Evolutionary conservation across 106 monocot species (phyloP).

Genomic region (Ottelia alismoides): DNA sequence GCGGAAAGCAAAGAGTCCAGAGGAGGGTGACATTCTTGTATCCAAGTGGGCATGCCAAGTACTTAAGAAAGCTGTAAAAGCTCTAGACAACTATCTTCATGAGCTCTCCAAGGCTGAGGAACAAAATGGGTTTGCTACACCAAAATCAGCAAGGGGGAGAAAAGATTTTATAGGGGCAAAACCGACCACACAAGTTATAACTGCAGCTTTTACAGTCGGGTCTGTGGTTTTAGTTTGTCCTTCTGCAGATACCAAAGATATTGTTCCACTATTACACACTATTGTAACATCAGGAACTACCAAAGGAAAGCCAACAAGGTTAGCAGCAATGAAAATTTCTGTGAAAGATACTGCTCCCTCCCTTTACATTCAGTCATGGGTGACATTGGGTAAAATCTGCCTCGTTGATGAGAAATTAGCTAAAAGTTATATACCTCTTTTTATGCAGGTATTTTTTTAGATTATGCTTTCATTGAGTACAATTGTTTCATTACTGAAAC

Average conservation of each 20-base stretch:
- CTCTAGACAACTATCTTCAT: slow-evolving; percentile 42
- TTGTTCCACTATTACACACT: slow-evolving; percentile 60
- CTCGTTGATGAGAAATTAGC: slow-evolving; percentile 81
- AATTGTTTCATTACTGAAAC: slow-evolving; percentile 3
- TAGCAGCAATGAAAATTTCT: slow-evolving; percentile 29
- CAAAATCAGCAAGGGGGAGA: slow-evolving; percentile 28
- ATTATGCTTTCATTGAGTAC: background rate
- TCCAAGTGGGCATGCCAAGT: slow-evolving; percentile 70
- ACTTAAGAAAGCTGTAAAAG: slow-evolving; percentile 33
- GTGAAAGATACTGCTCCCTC: slow-evolving; percentile 50
- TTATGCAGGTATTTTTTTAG: slow-evolving; percentile 65
- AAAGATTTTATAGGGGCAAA: slow-evolving; percentile 14
- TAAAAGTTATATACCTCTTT: slow-evolving; percentile 85
- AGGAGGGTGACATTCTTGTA: slow-evolving; percentile 54
- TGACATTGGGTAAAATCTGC: slow-evolving; percentile 92
- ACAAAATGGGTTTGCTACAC: slow-evolving; percentile 29
- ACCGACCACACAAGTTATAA: slow-evolving; percentile 36
- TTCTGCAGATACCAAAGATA: slow-evolving; percentile 42
- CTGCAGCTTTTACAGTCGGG: slow-evolving; percentile 78
- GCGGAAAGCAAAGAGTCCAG: slow-evolving; percentile 42
- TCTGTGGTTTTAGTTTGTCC: slow-evolving; percentile 67
- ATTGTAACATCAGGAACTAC: slow-evolving; percentile 63
- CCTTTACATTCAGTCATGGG: slow-evolving; percentile 83
- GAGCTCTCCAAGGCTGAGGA: slow-evolving; percentile 33
- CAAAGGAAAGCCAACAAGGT: slow-evolving; percentile 35